Evolutionary conservation across 805 yeast genomes (phyloP).

Genomic region (Clavispora carvajalis): DNA sequence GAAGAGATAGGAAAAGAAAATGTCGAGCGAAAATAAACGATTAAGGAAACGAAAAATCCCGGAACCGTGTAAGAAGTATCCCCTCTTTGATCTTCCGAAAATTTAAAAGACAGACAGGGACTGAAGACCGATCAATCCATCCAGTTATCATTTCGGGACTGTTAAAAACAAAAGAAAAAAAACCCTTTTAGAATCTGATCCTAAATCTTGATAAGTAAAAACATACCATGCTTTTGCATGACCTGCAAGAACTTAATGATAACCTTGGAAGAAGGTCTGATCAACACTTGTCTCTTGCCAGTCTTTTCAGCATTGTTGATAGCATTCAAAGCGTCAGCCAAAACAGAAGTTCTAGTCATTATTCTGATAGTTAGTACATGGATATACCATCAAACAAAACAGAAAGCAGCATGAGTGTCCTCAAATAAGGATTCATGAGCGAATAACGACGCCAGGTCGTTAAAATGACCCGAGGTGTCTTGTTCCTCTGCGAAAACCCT

Average conservation of each 20-base stretch:
- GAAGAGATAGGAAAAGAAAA: slow-evolving; percentile 6
- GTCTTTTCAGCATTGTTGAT: slow-evolving; percentile 35
- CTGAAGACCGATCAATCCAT: slow-evolving; percentile 81
- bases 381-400: slow-evolving; percentile 15
- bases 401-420: slow-evolving; percentile 21
- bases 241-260: slow-evolving; percentile 29
- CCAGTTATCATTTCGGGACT: slow-evolving; percentile 96
- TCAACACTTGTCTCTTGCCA: slow-evolving; percentile 33
- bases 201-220: too few relatives aligned
- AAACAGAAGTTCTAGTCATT: slow-evolving; percentile 32
- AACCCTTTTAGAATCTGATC: too few relatives aligned
- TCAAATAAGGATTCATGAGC: slow-evolving; percentile 16
- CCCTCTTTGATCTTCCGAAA: slow-evolving; percentile 77
- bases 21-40: slow-evolving; percentile 73
- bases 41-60: slow-evolving; percentile 31
- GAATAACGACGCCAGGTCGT: slow-evolving; percentile 1
- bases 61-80: slow-evolving; percentile 65
- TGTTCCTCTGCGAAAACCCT: slow-evolving; percentile 5
- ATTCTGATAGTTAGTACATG: slow-evolving; percentile 13
- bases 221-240: slow-evolving; percentile 29
- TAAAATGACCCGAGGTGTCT: slow-evolving; percentile 8
- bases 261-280: slow-evolving; percentile 33
- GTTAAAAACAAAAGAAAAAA: background rate
- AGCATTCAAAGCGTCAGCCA: slow-evolving; percentile 33
- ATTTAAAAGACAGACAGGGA: slow-evolving; percentile 97